phyloP scores from a whole-genome alignment of 2,329 filamentous ascomycete genomes.

The Aurifilum marmelostoma region DNA sequence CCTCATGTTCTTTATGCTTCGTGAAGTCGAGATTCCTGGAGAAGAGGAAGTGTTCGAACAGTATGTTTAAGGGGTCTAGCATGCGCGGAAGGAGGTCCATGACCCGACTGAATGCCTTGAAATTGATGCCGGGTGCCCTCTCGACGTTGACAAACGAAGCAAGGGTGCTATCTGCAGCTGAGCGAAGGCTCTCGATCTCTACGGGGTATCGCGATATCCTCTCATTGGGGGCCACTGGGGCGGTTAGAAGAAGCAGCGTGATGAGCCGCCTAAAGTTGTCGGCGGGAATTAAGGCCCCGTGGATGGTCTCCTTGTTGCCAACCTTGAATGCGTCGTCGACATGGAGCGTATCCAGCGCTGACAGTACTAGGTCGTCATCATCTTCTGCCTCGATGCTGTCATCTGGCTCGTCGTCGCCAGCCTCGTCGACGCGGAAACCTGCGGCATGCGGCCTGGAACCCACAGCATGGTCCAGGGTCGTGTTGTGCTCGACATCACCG shows the following conservation, averaged over 20 bases:
- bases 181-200: slow-evolving; percentile 61
- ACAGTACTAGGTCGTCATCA: slow-evolving; percentile 67
- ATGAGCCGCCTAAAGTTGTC: slow-evolving; percentile 74
- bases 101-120: slow-evolving; percentile 62
- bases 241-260: slow-evolving; percentile 69
- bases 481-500: slow-evolving; percentile 19
- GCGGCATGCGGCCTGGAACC: slow-evolving; percentile 32
- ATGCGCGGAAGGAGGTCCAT: slow-evolving; percentile 66
- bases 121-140: slow-evolving; percentile 64
- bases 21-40: slow-evolving; percentile 71
- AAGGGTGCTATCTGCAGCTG: slow-evolving; percentile 66
- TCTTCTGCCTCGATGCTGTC: slow-evolving; percentile 43
- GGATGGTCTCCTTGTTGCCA: slow-evolving; percentile 52
- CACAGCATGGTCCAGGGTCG: slow-evolving; percentile 15
- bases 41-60: slow-evolving; percentile 78
- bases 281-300: slow-evolving; percentile 71
- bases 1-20: slow-evolving; percentile 52
- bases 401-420: slow-evolving; percentile 41
- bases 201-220: slow-evolving; percentile 63
- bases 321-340: slow-evolving; percentile 63
- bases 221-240: slow-evolving; percentile 68
- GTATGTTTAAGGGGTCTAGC: slow-evolving; percentile 67
- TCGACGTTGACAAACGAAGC: slow-evolving; percentile 69
- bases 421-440: slow-evolving; percentile 53
- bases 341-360: slow-evolving; percentile 70